A percentile compares a stretch with the other conserved stretches of the same genome.
phyloP scores from a whole-genome alignment of 2,329 filamentous ascomycete species.

The Huntiella bhutanensis region DNA sequence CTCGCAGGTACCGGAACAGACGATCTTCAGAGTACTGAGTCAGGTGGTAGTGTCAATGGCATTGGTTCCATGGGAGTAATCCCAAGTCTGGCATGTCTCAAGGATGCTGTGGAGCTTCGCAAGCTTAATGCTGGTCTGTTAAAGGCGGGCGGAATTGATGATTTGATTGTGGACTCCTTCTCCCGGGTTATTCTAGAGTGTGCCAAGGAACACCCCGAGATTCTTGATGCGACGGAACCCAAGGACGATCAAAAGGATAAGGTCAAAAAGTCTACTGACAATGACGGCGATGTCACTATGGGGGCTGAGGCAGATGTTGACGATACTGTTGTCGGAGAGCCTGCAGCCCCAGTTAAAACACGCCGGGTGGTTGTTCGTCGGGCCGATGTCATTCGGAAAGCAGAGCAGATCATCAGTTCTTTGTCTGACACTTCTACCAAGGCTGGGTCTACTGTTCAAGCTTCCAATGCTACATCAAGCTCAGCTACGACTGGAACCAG shows the following conservation, averaged over 20 bases:
- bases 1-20: neutral
- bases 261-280: constrained; percentile 7
- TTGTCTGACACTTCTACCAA: neutral
- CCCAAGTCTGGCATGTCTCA: constrained; percentile 32
- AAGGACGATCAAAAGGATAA: constrained; percentile 12
- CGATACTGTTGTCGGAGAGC: neutral
- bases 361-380: constrained; percentile 29
- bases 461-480: neutral
- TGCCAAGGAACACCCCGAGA: constrained; percentile 3
- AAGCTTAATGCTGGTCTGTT: constrained; percentile 72
- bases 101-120: constrained; percentile 39
- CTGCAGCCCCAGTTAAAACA: constrained; percentile 14
- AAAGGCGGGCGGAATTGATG: constrained; percentile 72
- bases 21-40: neutral
- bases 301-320: constrained; percentile 17
- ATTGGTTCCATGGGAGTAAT: neutral
- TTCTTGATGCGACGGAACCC: neutral
- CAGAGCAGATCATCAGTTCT: constrained; percentile 33
- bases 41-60: constrained; percentile 14
- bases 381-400: constrained; percentile 40
- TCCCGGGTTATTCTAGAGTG: constrained; percentile 22
- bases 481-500: neutral
- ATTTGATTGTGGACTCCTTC: constrained; percentile 84
- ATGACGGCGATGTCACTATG: constrained; percentile 4
- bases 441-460: neutral